Evolutionary conservation across 352 stramenopile genomes (phyloP), one percentile per base, ranked within the genome.

Genomic region (Pythium dissotocum): DNA sequence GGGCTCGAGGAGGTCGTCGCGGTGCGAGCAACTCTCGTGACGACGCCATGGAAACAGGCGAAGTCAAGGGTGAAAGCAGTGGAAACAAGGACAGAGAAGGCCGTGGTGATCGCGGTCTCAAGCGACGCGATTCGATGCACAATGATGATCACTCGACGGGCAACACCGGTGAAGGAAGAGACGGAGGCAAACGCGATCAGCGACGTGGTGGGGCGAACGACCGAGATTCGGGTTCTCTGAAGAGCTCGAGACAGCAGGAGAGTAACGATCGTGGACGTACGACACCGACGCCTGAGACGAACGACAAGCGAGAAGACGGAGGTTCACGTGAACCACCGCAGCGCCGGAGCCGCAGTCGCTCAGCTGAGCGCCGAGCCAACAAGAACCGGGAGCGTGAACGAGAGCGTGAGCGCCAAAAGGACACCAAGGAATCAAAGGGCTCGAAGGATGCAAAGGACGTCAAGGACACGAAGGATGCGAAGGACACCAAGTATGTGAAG

Each of bases 261-360:
- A 33, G 48, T 0, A 65, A 16, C 65, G 61, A 72, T 12, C 67
- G 68, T 49, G 62, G 44, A 5, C 62, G 68, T 24, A 36, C 35
- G 2, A 67, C 36, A 32, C 46, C 46, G 13, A 42, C 58, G 13
- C 21, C 21, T 30, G 63, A 63, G 5, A 62, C 18, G 21, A 35
- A 14, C 6, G 58, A 65, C 4, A 75, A 75, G 42, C 70, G 64
- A n/a, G 64, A 76, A 10, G 36, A 54, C 5, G 57, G 58, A 36
- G 26, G 38, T 10, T 53, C 24, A 33, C 66, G 60, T 35, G 55
- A 62, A 2, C 26, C 21, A 18, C n/a, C 59, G 4, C 36, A 61
- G 7, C 70, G 70, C 13, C 46, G 64, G 33, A 76, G 70, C 52
- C 59, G 70, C 32, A 76, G 70, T 58, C 70, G 70, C 12, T 76